phyloP scores from a whole-genome alignment of 2,329 filamentous ascomycete genomes.

The Verticillium tricorpus region DNA sequence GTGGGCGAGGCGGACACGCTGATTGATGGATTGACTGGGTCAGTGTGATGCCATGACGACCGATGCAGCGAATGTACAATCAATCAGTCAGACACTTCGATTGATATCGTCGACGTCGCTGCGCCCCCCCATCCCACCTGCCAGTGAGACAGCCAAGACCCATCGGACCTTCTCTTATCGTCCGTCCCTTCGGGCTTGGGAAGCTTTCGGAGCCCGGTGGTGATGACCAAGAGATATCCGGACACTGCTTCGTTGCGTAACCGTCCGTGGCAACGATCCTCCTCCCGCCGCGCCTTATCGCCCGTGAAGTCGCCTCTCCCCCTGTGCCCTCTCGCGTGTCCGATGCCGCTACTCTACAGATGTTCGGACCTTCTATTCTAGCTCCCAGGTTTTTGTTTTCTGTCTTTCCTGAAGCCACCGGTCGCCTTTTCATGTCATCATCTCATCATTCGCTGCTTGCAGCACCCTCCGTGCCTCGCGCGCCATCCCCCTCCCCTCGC shows the following conservation, averaged over 20 bases:
- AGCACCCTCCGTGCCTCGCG: not conserved
- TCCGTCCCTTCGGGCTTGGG: not conserved
- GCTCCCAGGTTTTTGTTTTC: not conserved
- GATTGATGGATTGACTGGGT: not conserved
- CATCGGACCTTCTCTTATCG: not conserved
- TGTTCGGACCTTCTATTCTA: not conserved
- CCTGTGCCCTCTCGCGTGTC: not conserved
- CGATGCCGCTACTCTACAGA: not conserved
- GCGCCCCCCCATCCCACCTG: not conserved
- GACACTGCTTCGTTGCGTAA: not conserved
- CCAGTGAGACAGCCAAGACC: not conserved
- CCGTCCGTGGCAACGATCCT: not conserved
- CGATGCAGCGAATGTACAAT: not conserved
- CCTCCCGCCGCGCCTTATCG: not conserved
- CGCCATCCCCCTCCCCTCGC: not conserved
- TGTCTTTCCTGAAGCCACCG: not conserved
- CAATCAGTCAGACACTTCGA: not conserved
- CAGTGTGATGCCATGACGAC: not conserved
- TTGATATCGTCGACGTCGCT: not conserved
- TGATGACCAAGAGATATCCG: not conserved
- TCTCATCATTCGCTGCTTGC: not conserved
- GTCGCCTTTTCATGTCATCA: not conserved
- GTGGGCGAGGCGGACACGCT: not conserved
- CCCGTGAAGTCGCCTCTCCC: not conserved
- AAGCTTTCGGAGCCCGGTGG: not conserved